These are phyloP conservation scores for Hyaloscypha hepaticicola DNA, from an alignment of 495 filamentous ascomycete genomes.

Conservation along the genomic window DNA sequence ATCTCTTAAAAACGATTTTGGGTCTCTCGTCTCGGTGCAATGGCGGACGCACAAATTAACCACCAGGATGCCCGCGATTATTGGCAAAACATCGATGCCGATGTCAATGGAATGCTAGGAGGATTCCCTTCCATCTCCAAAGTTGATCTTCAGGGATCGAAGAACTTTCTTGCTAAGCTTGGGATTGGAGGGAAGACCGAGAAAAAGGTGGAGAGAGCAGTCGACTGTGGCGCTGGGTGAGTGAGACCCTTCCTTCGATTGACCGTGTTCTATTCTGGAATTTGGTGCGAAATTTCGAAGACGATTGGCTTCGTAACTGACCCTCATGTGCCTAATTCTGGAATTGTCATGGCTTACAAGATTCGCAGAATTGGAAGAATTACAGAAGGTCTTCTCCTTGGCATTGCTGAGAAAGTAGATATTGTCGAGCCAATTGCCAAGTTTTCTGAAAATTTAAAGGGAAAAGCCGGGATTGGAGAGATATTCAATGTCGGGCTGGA, in stretches of 20 bases:
- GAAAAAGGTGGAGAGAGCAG: slow-evolving; percentile 32
- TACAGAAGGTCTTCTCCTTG: slow-evolving; percentile 47
- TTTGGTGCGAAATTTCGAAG: not conserved
- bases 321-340: not conserved
- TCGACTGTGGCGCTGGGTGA: slow-evolving; percentile 58
- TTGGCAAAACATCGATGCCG: slow-evolving; percentile 72
- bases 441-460: slow-evolving; percentile 51
- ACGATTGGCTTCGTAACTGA: no score
- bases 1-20: not conserved
- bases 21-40: not conserved
- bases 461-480: slow-evolving; percentile 51
- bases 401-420: slow-evolving; percentile 45
- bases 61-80: slow-evolving; percentile 58
- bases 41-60: slow-evolving; percentile 50
- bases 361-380: slow-evolving; percentile 52
- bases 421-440: slow-evolving; percentile 56
- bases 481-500: slow-evolving; percentile 76
- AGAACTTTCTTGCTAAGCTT: slow-evolving; percentile 74
- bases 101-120: slow-evolving; percentile 80
- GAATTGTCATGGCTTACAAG: not conserved
- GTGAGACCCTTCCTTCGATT: slow-evolving; percentile 9
- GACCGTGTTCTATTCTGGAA: not conserved
- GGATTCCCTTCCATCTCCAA: slow-evolving; percentile 71
- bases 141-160: slow-evolving; percentile 75
- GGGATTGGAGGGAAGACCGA: slow-evolving; percentile 37